A percentile compares a stretch with the other conserved stretches of the same genome.
Evolutionary conservation across 139 green algal genomes (phyloP).

Genomic region (Bryopsis sp.): DNA sequence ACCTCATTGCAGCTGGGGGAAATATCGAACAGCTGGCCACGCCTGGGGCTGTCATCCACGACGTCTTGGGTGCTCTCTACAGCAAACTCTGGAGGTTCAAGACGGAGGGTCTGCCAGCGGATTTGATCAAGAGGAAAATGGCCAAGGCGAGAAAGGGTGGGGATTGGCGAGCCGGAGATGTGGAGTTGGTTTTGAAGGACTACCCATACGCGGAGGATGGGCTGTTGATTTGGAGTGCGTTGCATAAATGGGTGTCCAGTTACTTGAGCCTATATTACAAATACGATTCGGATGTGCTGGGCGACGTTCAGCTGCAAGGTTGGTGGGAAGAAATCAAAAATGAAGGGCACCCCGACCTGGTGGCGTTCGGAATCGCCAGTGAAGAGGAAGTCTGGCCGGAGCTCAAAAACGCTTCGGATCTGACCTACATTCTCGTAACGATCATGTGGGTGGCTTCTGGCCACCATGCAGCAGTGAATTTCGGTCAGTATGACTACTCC

Average conservation of each 20-base stretch:
- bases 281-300: constrained; percentile 19
- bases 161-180: constrained; percentile 1
- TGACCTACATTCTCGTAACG: constrained; percentile 20
- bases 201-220: constrained; percentile 27
- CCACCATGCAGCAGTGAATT: constrained; percentile 36
- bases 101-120: constrained; percentile 20
- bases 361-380: too few relatives aligned
- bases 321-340: constrained; percentile 35
- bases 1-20: constrained; percentile 36
- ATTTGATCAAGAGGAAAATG: too few relatives aligned
- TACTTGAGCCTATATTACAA: constrained; percentile 29
- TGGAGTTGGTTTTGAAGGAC: constrained; percentile 8
- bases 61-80: constrained; percentile 24
- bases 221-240: constrained; percentile 21
- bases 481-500: constrained; percentile 33
- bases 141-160: too few relatives aligned
- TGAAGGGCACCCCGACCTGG: too few relatives aligned
- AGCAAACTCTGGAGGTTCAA: constrained; percentile 22
- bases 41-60: constrained; percentile 15
- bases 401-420: neutral
- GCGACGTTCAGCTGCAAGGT: constrained; percentile 35
- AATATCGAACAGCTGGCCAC: constrained; percentile 30
- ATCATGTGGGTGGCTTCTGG: constrained; percentile 25
- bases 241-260: neutral
- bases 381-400: constrained; percentile 9